Base-by-base conservation (phyloP, 2,329 filamentous ascomycete species). In the Biscogniauxia sp. region DNA sequence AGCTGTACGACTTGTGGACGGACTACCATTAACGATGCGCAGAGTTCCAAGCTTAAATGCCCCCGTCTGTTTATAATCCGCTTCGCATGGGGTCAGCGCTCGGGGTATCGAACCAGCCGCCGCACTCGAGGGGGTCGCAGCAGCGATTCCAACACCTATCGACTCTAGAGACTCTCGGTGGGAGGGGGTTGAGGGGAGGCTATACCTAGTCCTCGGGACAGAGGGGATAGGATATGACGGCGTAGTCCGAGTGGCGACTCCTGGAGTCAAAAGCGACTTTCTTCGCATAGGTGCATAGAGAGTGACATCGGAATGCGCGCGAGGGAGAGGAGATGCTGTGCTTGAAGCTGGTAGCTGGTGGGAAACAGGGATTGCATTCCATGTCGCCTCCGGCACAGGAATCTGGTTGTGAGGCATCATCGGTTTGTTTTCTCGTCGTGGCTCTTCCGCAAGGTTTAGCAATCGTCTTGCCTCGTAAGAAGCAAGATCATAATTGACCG, bases 41-140 rank as follows among this genome's bases (percentile, higher is more conserved):
- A 89, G 68, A 1, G 84, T 84, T 1, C 87, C 87, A 57, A 87
- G 80, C 69, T 86, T 86, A 69, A 87, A 88, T 11, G 80, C 83
- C 2, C 86, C 86, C 32, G 85, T 80, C 53, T 87, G 84, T 61
- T 79, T 78, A 66, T 88, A 88, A n/a, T 84, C 80, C 26, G 77
- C 72, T 23, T 87, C 85, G 50, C 76, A 81, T 0, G 86, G 82
- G 1, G 82, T 85, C 26, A 75, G 66, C 9, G 74, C 77, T n/a
- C 79, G 75, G 25, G 73, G 74, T 19, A 72, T 60, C 0, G 69
- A 63, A 11, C 72, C 71, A 1, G 65, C 55, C 37, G 73, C 57
- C 13, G 60, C 56, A 1, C 65, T 53, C 19, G 64, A 61, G 3
- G 72, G 65, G 20, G 74, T 74, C 68, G 64, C 53, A 23, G 56